Conservation (phyloP, 164 flowering plant species). For the Tetracentron sinense region DNA sequence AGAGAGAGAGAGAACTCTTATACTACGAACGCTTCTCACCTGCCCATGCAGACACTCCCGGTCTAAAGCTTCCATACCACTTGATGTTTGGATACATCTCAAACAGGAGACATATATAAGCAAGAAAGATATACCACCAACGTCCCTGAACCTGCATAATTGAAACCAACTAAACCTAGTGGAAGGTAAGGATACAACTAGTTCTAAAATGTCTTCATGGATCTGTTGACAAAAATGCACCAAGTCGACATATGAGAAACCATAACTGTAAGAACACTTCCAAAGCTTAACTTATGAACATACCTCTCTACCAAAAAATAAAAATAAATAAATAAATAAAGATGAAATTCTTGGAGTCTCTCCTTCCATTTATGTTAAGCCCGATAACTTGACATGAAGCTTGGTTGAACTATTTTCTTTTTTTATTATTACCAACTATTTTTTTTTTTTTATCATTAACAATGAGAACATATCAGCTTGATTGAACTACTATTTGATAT, state of each 20-base stretch:
- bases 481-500: no score
- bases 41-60: background rate
- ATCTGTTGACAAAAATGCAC: background rate
- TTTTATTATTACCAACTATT: no score
- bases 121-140: background rate
- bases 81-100: background rate
- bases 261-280: background rate
- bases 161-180: conserved; percentile 10
- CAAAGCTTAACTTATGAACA: background rate
- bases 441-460: no score
- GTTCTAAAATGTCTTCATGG: background rate
- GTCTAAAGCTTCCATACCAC: conserved; percentile 6
- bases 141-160: conserved; percentile 11
- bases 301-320: background rate
- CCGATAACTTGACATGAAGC: no score
- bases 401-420: no score
- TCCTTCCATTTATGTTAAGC: no score
- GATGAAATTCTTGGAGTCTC: no score
- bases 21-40: conserved; percentile 6
- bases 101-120: background rate
- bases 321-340: no score
- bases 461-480: no score
- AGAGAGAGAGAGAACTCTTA: background rate
- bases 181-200: background rate
- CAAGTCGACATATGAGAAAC: background rate